A percentile compares a stretch with the other conserved stretches of the same genome.
Evolutionary conservation across 495 filamentous ascomycete species (phyloP).

Genomic region (Talaromyces liani): DNA sequence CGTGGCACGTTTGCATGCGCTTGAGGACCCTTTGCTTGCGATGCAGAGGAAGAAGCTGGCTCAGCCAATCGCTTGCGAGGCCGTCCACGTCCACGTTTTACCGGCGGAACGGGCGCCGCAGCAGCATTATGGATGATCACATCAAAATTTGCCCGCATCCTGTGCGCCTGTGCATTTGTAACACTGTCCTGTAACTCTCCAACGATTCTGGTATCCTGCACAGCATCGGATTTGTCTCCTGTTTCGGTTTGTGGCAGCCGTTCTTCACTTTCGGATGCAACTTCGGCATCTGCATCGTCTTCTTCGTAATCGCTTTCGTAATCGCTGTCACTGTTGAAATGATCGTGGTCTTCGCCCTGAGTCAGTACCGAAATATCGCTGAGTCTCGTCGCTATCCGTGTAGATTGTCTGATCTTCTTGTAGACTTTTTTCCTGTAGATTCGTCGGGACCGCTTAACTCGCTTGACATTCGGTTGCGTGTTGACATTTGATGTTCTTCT

Average conservation of each 20-base stretch:
- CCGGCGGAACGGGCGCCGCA: background rate
- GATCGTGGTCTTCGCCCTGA: background rate
- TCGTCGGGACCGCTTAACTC: background rate
- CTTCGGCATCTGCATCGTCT: background rate
- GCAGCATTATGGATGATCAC: background rate
- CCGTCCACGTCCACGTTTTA: conserved; percentile 14
- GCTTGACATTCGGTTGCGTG: background rate
- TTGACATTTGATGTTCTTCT: background rate
- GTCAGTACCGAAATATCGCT: background rate
- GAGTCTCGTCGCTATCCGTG: background rate
- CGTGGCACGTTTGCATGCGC: background rate
- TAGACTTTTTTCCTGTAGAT: background rate
- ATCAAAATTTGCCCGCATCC: background rate
- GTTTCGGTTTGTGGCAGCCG: background rate
- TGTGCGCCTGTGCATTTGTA: background rate
- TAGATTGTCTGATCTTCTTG: background rate
- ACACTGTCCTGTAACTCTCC: conserved; percentile 2
- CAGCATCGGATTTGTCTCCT: background rate
- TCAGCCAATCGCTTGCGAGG: background rate
- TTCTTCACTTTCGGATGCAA: background rate
- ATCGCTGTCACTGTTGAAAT: background rate
- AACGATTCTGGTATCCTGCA: background rate
- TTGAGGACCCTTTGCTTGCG: background rate
- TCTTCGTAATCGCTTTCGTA: background rate
- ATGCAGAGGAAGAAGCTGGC: background rate